phyloP scores from a whole-genome alignment of 495 filamentous ascomycete genomes.

The Letharia lupina region DNA sequence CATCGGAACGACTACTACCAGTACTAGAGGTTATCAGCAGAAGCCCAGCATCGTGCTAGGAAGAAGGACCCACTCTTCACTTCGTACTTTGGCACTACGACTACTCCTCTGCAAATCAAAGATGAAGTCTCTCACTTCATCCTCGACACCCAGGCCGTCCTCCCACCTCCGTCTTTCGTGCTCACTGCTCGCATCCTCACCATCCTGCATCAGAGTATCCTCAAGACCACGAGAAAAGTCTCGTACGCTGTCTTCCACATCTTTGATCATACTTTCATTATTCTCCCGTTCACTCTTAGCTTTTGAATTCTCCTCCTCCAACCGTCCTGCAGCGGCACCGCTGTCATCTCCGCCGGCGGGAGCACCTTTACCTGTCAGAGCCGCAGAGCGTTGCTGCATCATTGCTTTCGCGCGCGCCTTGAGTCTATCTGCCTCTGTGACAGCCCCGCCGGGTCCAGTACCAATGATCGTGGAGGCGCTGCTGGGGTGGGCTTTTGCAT shows the following conservation, averaged over 20 bases:
- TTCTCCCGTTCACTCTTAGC: slow-evolving; percentile 79
- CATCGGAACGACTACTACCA: slow-evolving; percentile 20
- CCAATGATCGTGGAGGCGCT: slow-evolving; percentile 79
- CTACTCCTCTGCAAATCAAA: slow-evolving; percentile 86
- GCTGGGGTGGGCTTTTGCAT: slow-evolving; percentile 85
- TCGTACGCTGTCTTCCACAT: slow-evolving; percentile 94
- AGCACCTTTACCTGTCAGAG: slow-evolving; percentile 73
- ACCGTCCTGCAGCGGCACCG: slow-evolving; percentile 65
- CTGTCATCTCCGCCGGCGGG: slow-evolving; percentile 54
- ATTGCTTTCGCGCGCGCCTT: slow-evolving; percentile 93
- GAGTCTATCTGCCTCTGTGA: slow-evolving; percentile 90
- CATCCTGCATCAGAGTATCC: slow-evolving; percentile 74
- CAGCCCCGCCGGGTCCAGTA: slow-evolving; percentile 80
- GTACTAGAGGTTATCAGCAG: slow-evolving; percentile 18
- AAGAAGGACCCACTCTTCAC: slow-evolving; percentile 53
- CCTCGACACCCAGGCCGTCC: slow-evolving; percentile 91
- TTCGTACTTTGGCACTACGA: slow-evolving; percentile 61
- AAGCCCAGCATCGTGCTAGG: not conserved
- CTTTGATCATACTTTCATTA: slow-evolving; percentile 90
- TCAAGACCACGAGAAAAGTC: slow-evolving; percentile 80
- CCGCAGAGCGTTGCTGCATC: slow-evolving; percentile 96
- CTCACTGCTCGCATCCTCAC: slow-evolving; percentile 59
- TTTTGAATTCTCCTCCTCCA: slow-evolving; percentile 80
- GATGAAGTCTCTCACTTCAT: slow-evolving; percentile 94
- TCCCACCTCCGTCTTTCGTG: slow-evolving; percentile 95